These are phyloP conservation scores for Paramyrothecium roridum DNA, from an alignment of 2,329 filamentous ascomycete genomes.

Conservation along the genomic window DNA sequence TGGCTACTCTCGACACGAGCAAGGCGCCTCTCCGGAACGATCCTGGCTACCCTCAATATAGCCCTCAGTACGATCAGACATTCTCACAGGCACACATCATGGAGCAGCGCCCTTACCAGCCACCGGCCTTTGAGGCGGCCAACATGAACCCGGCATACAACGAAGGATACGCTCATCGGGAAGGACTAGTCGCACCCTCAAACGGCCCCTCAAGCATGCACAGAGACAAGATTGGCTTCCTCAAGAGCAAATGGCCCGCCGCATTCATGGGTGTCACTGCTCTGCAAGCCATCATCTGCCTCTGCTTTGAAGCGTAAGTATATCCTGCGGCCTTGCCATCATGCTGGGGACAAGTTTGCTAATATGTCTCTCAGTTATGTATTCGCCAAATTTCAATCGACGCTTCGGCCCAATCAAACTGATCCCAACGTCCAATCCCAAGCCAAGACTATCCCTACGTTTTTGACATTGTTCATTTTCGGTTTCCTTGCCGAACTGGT, in stretches of 20 bases:
- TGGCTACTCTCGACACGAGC: constrained; percentile 38
- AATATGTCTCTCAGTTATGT: constrained; percentile 63
- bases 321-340: neutral
- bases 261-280: constrained; percentile 73
- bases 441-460: constrained; percentile 81
- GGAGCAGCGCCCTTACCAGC: constrained; percentile 15
- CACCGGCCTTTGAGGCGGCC: constrained; percentile 23
- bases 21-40: constrained; percentile 36
- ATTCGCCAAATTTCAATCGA: constrained; percentile 80
- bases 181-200: constrained; percentile 29
- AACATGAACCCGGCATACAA: constrained; percentile 25
- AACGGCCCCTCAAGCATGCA: constrained; percentile 25
- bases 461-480: constrained; percentile 94
- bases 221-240: constrained; percentile 59
- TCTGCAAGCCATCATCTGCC: constrained; percentile 74
- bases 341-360: constrained; percentile 4
- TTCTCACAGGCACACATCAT: constrained; percentile 16
- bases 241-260: constrained; percentile 85
- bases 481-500: constrained; percentile 90
- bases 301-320: constrained; percentile 83
- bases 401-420: constrained; percentile 36
- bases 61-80: constrained; percentile 27
- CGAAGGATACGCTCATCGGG: constrained; percentile 33
- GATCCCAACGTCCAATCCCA: constrained; percentile 41
- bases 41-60: constrained; percentile 31